phyloP scores from a whole-genome alignment of 352 stramenopile genomes.

The Globisporangium okanoganense region DNA sequence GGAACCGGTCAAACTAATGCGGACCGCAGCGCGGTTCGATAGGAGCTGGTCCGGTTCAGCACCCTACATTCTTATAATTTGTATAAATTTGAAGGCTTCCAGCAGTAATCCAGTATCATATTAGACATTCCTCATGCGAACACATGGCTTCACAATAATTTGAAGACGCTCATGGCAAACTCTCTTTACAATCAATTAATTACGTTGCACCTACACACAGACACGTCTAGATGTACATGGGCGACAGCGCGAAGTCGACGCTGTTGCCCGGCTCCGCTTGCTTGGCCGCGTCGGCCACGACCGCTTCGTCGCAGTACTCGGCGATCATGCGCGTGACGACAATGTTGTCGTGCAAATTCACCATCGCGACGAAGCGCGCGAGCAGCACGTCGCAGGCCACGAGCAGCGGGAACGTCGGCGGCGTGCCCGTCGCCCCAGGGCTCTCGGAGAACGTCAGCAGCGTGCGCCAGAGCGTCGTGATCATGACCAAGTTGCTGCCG shows the following conservation, averaged over 20 bases:
- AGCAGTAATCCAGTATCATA: no score
- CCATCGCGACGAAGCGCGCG: constrained; percentile 23
- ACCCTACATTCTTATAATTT: no score
- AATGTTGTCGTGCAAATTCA: constrained; percentile 36
- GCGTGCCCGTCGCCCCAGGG: constrained; percentile 8
- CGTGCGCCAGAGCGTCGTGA: constrained; percentile 23
- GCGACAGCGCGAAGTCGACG: constrained; percentile 49
- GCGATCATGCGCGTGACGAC: constrained; percentile 38
- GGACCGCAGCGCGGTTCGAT: no score
- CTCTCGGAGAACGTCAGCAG: constrained; percentile 12
- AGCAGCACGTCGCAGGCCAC: constrained; percentile 39
- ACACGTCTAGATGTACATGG: constrained; percentile 27
- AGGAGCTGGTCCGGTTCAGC: no score
- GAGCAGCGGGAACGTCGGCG: constrained; percentile 34
- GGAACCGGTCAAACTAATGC: no score
- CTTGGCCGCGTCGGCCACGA: constrained; percentile 16
- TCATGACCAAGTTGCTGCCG: constrained; percentile 20
- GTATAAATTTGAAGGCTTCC: no score
- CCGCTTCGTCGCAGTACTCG: constrained; percentile 41
- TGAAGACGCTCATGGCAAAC: background rate
- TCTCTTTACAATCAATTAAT: background rate
- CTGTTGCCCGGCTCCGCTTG: constrained; percentile 10
- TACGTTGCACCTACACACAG: background rate
- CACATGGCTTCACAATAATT: no score
- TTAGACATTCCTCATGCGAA: no score